A percentile compares a stretch with the other conserved stretches of the same genome.
phyloP scores from a whole-genome alignment of 768 basidiomycete genomes.

The Chalciporus chontae region DNA sequence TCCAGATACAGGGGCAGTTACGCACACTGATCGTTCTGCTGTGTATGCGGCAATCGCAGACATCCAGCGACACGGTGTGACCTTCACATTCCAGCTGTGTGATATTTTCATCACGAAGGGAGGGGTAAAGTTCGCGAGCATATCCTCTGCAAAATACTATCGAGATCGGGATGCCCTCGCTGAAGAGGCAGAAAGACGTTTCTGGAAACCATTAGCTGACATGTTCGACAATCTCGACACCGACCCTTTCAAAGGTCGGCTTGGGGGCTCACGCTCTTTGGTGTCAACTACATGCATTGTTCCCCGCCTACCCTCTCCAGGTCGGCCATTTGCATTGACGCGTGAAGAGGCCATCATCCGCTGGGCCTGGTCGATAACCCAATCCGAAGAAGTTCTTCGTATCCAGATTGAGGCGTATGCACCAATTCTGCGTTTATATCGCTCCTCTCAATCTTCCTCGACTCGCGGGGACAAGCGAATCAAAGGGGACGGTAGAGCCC shows the following conservation, averaged over 20 bases:
- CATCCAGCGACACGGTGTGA: slow-evolving; percentile 29
- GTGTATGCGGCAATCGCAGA: slow-evolving; percentile 31
- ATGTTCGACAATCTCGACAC: slow-evolving; percentile 19
- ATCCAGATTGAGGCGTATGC: neutral
- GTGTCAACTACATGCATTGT: slow-evolving; percentile 15
- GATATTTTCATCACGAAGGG: slow-evolving; percentile 29
- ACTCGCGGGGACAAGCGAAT: slow-evolving; percentile 8
- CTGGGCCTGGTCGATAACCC: slow-evolving; percentile 20
- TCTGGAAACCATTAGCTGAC: slow-evolving; percentile 16
- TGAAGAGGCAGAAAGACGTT: slow-evolving; percentile 8
- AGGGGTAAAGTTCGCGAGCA: slow-evolving; percentile 28
- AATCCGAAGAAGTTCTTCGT: slow-evolving; percentile 8
- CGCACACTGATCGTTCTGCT: slow-evolving; percentile 23
- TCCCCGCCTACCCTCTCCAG: slow-evolving; percentile 26
- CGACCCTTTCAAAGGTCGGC: neutral
- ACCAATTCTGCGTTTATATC: neutral
- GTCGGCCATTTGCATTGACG: slow-evolving; percentile 14
- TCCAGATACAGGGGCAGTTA: slow-evolving; percentile 15
- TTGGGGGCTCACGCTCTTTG: slow-evolving; percentile 4
- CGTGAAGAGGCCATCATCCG: slow-evolving; percentile 19
- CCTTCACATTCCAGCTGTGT: slow-evolving; percentile 12
- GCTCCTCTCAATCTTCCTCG: neutral
- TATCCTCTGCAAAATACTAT: slow-evolving; percentile 16
- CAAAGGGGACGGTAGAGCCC: slow-evolving; percentile 3
- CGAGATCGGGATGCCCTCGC: slow-evolving; percentile 26